Evolutionary conservation across 768 basidiomycete species (phyloP).

Genomic region (Boletales sp.): DNA sequence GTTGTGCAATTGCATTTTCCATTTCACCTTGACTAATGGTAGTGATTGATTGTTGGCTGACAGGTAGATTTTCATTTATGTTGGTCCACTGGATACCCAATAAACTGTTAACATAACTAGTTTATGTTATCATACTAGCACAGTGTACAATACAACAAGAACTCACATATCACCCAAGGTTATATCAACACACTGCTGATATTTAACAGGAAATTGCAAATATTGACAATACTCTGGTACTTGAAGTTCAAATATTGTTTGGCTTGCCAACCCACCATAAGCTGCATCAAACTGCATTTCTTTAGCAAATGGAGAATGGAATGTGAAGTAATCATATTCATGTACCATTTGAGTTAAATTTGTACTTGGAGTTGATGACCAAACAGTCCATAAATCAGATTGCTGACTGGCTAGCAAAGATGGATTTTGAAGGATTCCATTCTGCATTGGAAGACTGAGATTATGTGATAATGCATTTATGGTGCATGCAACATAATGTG

Average conservation of each 20-base stretch:
- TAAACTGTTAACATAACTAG: slow-evolving; percentile 2
- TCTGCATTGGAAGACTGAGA: neutral
- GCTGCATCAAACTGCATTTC: neutral
- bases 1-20: slow-evolving; percentile 2
- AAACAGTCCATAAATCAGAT: slow-evolving; percentile 1
- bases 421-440: neutral
- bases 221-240: neutral
- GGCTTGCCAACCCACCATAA: neutral
- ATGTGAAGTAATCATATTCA: neutral
- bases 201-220: neutral
- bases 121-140: neutral
- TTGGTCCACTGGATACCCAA: neutral
- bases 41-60: neutral
- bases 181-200: neutral
- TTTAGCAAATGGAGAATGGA: neutral
- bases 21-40: neutral
- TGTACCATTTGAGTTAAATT: neutral
- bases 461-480: neutral
- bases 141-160: neutral
- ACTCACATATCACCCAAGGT: neutral
- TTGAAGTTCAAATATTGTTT: too few species aligned
- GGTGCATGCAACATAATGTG: neutral
- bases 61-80: neutral
- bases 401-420: neutral
- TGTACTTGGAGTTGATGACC: slow-evolving; percentile 1